Percentiles rank a stretch among this genome's conserved stretches.
Conservation (phyloP, 257 asterid species). For the Scutellaria galericulata region DNA sequence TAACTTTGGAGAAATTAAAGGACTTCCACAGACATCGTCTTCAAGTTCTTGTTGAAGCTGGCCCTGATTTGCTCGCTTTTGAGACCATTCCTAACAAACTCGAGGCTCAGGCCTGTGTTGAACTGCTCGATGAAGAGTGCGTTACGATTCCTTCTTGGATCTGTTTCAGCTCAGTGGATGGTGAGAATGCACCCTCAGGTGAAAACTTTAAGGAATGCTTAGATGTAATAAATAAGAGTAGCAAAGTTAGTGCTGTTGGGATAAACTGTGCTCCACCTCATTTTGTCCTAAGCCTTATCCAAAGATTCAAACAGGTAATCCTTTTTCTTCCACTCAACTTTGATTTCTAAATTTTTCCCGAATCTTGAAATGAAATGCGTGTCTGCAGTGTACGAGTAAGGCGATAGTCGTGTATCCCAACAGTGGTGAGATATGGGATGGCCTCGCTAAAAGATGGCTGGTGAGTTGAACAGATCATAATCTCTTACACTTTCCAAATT, state of each 20-base stretch:
- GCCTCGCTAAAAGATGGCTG: slow-evolving; percentile 77
- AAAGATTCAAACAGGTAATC: slow-evolving; percentile 66
- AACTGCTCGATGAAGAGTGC: slow-evolving; percentile 73
- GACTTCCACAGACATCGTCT: slow-evolving; percentile 80
- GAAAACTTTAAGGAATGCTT: slow-evolving; percentile 76
- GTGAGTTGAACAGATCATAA: slow-evolving; percentile 38
- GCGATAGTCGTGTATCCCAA: slow-evolving; percentile 78
- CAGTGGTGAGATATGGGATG: slow-evolving; percentile 87
- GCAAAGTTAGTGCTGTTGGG: slow-evolving; percentile 66
- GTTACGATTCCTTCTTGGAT: slow-evolving; percentile 82
- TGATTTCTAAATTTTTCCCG: neutral
- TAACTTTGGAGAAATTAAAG: slow-evolving; percentile 60
- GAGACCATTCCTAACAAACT: slow-evolving; percentile 92
- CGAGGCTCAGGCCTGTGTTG: slow-evolving; percentile 87
- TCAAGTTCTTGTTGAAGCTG: slow-evolving; percentile 78
- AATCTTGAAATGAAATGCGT: neutral
- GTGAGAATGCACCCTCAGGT: slow-evolving; percentile 80
- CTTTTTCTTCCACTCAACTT: neutral
- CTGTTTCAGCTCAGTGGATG: slow-evolving; percentile 81
- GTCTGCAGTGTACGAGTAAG: slow-evolving; percentile 62
- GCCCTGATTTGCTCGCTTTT: slow-evolving; percentile 79
- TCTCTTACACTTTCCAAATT: neutral
- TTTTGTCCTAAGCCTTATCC: slow-evolving; percentile 64
- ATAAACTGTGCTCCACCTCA: slow-evolving; percentile 91
- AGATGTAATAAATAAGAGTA: slow-evolving; percentile 53